phyloP scores from a whole-genome alignment of 2,329 filamentous ascomycete species.

The Microdochium paspali region DNA sequence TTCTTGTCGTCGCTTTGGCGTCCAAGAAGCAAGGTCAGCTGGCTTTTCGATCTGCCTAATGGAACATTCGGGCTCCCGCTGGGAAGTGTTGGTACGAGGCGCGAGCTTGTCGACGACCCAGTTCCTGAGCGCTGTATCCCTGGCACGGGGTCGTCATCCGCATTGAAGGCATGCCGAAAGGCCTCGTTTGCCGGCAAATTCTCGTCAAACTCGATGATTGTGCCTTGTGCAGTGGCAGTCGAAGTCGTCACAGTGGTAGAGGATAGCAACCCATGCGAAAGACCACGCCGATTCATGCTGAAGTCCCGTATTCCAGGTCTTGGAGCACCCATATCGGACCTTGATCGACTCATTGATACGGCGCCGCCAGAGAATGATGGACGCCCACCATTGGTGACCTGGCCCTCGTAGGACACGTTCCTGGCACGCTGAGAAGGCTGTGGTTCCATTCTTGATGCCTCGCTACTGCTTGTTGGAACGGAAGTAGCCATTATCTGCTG shows the following conservation, averaged over 20 bases:
- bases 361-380: background rate
- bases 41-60: constrained; percentile 50
- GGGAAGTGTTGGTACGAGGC: constrained; percentile 40
- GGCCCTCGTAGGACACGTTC: background rate
- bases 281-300: constrained; percentile 4
- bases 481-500: too few relatives aligned
- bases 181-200: constrained; percentile 14
- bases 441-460: background rate
- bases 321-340: constrained; percentile 11
- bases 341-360: constrained; percentile 12
- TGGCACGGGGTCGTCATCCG: constrained; percentile 8
- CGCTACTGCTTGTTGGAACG: background rate
- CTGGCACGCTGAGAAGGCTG: background rate
- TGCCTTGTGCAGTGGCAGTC: constrained; percentile 30
- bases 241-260: constrained; percentile 27
- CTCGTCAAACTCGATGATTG: constrained; percentile 30
- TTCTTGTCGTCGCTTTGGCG: constrained; percentile 23
- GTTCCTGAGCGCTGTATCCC: constrained; percentile 6
- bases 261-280: constrained; percentile 18
- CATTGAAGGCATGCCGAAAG: constrained; percentile 7
- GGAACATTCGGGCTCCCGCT: constrained; percentile 33
- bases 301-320: constrained; percentile 12
- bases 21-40: constrained; percentile 47
- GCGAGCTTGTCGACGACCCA: constrained; percentile 19
- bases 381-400: constrained; percentile 3